phyloP scores from a whole-genome alignment of 2,329 filamentous ascomycete species.

The Ceratocystis variospora region DNA sequence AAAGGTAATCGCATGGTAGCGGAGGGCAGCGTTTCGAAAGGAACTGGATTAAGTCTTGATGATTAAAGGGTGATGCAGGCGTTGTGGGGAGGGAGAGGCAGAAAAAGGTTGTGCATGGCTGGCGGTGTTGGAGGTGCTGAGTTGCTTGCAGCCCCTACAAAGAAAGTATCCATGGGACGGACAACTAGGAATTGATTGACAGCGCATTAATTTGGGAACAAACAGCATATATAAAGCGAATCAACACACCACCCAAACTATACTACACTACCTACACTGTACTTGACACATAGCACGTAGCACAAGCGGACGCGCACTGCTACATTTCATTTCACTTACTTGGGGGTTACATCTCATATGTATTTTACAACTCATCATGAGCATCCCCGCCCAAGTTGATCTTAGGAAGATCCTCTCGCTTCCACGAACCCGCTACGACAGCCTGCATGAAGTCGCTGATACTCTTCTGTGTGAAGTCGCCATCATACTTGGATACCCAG shows the following conservation, averaged over 20 bases:
- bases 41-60: slow-evolving; percentile 1
- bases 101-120: no score
- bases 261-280: not conserved
- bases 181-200: not conserved
- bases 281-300: not conserved
- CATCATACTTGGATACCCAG: slow-evolving; percentile 70
- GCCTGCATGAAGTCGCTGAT: slow-evolving; percentile 80
- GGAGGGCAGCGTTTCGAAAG: slow-evolving; percentile 8
- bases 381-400: slow-evolving; percentile 36
- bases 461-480: slow-evolving; percentile 43
- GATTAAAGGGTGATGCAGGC: not conserved
- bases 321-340: not conserved
- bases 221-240: not conserved
- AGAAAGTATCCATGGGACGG: not conserved
- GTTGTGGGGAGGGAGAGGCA: no score
- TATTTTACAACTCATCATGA: slow-evolving; percentile 23
- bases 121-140: no score
- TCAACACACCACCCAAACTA: not conserved
- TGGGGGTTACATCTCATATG: no score
- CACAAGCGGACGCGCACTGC: not conserved
- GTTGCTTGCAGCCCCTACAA: not conserved
- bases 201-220: not conserved
- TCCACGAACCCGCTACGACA: slow-evolving; percentile 78
- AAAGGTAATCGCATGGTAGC: slow-evolving; percentile 50
- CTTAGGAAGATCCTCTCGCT: slow-evolving; percentile 60